A percentile compares a stretch with the other conserved stretches of the same genome.
Conservation (phyloP, 2,329 filamentous ascomycete species). For the Ascosphaera aggregata region DNA sequence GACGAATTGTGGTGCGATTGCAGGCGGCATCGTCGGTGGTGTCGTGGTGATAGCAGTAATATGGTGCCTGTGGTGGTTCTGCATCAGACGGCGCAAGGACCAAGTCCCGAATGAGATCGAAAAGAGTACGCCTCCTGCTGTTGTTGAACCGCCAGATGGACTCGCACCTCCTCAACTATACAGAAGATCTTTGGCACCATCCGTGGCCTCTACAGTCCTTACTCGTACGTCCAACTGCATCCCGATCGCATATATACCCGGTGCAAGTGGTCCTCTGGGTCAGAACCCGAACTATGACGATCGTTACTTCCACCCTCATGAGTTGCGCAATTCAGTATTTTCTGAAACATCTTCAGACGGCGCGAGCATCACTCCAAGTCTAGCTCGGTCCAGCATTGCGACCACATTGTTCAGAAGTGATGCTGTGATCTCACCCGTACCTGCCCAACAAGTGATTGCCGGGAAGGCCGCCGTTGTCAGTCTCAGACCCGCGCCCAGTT, state of each 20-base stretch:
- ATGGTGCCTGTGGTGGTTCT: conserved; percentile 72
- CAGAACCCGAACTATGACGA: conserved; percentile 41
- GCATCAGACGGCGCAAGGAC: conserved; percentile 53
- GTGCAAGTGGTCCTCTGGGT: conserved; percentile 39
- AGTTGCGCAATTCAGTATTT: conserved; percentile 78
- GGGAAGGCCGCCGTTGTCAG: conserved; percentile 85
- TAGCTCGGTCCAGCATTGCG: conserved; percentile 42
- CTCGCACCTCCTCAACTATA: conserved; percentile 18
- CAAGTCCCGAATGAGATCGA: conserved; percentile 29
- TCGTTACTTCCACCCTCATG: conserved; percentile 66
- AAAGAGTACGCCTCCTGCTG: conserved; percentile 32
- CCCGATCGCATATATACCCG: conserved; percentile 96
- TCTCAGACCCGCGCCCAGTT: conserved; percentile 48
- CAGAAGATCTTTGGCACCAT: conserved; percentile 62
- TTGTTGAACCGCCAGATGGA: conserved; percentile 14
- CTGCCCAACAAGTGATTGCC: conserved; percentile 67
- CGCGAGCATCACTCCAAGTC: conserved; percentile 26
- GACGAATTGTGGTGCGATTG: conserved; percentile 63
- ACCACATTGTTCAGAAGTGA: conserved; percentile 90
- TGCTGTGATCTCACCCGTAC: conserved; percentile 52
- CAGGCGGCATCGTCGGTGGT: conserved; percentile 74
- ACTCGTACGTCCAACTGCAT: conserved; percentile 97
- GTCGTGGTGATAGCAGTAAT: conserved; percentile 49
- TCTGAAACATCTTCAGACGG: conserved; percentile 43
- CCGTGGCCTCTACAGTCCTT: conserved; percentile 83